Conservation (phyloP, 331 rosid genomes). For the Phaseolus coccineus region DNA sequence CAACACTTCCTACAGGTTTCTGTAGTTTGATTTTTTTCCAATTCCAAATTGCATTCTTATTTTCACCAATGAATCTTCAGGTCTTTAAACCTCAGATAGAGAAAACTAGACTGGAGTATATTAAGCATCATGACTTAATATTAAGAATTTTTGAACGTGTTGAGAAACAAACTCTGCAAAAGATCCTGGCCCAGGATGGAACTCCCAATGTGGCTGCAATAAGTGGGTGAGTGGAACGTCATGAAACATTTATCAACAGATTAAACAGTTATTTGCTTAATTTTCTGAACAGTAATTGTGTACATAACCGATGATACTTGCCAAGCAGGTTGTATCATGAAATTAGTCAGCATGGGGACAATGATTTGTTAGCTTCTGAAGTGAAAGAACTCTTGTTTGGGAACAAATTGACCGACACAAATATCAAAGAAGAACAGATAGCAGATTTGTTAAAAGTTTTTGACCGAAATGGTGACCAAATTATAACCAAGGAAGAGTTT, state of each 20-base stretch:
- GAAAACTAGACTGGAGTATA: constrained; percentile 66
- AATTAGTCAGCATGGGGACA: constrained; percentile 56
- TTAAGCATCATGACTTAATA: constrained; percentile 62
- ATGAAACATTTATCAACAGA: constrained; percentile 14
- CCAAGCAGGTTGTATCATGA: constrained; percentile 62
- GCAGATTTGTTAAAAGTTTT: constrained; percentile 56
- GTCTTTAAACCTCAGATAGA: constrained; percentile 69
- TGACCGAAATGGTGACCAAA: constrained; percentile 62
- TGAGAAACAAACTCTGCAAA: constrained; percentile 66
- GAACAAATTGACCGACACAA: constrained; percentile 42
- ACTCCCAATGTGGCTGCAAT: constrained; percentile 67
- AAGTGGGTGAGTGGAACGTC: constrained; percentile 56
- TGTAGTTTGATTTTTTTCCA: background rate
- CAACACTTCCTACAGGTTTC: background rate
- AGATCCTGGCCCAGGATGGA: constrained; percentile 63
- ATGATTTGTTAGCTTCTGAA: constrained; percentile 52
- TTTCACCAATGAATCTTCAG: constrained; percentile 45
- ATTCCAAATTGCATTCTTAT: background rate
- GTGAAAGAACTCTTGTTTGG: constrained; percentile 55
- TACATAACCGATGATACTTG: constrained; percentile 1
- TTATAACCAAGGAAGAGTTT: constrained; percentile 67
- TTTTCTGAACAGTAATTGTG: background rate
- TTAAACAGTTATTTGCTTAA: background rate
- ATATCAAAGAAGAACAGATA: constrained; percentile 53
- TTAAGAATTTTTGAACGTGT: constrained; percentile 63